Evolutionary conservation across 495 filamentous ascomycete genomes (phyloP).

Genomic region (Pseudevernia furfuracea): DNA sequence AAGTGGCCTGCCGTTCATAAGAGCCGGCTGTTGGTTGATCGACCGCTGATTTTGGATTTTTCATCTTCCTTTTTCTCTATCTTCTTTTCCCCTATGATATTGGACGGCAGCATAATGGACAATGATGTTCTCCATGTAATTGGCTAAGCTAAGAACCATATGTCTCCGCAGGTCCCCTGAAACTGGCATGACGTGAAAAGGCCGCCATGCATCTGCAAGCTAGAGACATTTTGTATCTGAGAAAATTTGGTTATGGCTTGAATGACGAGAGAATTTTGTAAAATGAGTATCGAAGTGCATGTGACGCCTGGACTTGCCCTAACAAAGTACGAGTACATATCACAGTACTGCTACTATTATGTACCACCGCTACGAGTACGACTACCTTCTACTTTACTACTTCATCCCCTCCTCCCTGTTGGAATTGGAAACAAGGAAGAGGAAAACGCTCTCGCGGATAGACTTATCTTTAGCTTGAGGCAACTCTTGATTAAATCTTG

Average conservation of each 20-base stretch:
- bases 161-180: conserved; percentile 1
- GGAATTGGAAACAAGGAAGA: conserved; percentile 7
- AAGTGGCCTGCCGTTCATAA: conserved; percentile 7
- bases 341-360: no score
- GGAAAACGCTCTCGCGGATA: conserved; percentile 12
- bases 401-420: neutral
- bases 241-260: conserved; percentile 2
- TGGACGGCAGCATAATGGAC: neutral
- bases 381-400: neutral
- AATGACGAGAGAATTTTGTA: neutral
- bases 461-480: conserved; percentile 12
- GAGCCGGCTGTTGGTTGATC: conserved; percentile 13
- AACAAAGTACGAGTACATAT: neutral
- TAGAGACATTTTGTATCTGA: no score
- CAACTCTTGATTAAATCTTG: neutral
- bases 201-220: conserved; percentile 14
- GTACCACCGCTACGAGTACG: no score
- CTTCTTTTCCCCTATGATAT: neutral
- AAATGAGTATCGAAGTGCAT: neutral
- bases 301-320: conserved; percentile 10
- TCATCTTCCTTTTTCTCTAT: no score
- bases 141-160: neutral
- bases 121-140: neutral
- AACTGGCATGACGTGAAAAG: conserved; percentile 3
- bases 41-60: neutral